Evolutionary conservation across 2,329 filamentous ascomycete genomes (phyloP).

Genomic region (Talaromyces pinophilus): DNA sequence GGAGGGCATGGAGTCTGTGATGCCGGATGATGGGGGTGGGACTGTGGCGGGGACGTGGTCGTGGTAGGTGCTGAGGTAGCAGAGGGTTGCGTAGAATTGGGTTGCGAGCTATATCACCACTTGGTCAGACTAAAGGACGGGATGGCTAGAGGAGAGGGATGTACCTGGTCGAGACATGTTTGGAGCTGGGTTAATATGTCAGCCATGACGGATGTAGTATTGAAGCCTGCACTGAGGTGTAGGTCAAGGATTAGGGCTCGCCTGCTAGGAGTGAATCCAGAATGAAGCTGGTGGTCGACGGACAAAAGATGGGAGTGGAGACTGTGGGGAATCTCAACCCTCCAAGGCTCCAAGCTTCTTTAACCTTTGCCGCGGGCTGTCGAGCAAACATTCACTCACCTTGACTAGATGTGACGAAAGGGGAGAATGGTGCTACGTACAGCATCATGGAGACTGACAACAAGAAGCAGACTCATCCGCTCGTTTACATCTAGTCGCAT

Average conservation of each 20-base stretch:
- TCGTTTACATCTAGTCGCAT: constrained; percentile 20
- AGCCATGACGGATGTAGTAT: constrained; percentile 35
- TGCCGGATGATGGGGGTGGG: constrained; percentile 29
- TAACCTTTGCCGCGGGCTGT: not conserved
- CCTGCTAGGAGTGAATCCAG: not conserved
- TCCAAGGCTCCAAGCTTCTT: not conserved
- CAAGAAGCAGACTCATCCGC: not conserved
- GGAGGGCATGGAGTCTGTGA: constrained; percentile 38
- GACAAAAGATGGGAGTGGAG: constrained; percentile 1
- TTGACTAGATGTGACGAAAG: not conserved
- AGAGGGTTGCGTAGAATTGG: constrained; percentile 54
- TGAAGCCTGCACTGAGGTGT: not conserved
- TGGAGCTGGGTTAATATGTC: constrained; percentile 54
- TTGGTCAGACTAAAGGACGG: not conserved
- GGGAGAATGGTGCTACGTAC: constrained; percentile 12
- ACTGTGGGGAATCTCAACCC: not conserved
- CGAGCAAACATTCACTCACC: not conserved
- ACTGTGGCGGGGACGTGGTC: constrained; percentile 44
- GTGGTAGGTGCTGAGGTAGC: constrained; percentile 51
- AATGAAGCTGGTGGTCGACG: not conserved
- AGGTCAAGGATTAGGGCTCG: not conserved
- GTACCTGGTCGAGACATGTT: constrained; percentile 53
- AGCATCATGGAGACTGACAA: not conserved
- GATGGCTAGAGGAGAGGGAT: not conserved
- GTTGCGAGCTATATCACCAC: constrained; percentile 44